Conservation (phyloP, 345 rosid species). For the Populus davidiana region DNA sequence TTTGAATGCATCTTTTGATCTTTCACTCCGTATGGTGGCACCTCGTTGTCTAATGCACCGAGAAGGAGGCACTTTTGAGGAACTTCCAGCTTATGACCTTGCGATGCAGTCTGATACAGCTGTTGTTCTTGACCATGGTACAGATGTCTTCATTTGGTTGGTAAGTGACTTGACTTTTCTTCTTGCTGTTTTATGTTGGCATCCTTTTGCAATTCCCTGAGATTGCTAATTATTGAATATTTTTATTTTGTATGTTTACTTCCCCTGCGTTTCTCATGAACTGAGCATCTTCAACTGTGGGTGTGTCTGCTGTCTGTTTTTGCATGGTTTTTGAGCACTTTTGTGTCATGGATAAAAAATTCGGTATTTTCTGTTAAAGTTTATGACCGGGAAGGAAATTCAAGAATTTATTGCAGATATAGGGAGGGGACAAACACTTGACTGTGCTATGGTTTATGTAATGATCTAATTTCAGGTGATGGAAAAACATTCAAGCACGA, state of each 20-base stretch:
- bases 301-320: neutral
- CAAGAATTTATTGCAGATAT: neutral
- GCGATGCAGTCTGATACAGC: slow-evolving; percentile 96
- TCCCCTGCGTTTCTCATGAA: neutral
- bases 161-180: slow-evolving; percentile 40
- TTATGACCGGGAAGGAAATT: neutral
- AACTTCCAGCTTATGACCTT: slow-evolving; percentile 84
- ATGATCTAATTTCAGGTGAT: neutral
- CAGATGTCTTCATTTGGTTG: slow-evolving; percentile 97
- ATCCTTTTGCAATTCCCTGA: neutral
- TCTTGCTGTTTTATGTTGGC: neutral
- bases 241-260: slow-evolving; percentile 3
- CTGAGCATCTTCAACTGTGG: slow-evolving; percentile 8
- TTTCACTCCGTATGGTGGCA: slow-evolving; percentile 89
- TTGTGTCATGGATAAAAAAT: neutral
- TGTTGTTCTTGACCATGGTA: slow-evolving; percentile 96
- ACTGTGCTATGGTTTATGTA: neutral
- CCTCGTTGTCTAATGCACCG: slow-evolving; percentile 95
- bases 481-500: neutral
- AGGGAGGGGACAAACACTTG: neutral
- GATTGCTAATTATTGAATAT: neutral
- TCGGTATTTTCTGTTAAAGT: neutral
- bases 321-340: neutral
- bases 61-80: slow-evolving; percentile 97
- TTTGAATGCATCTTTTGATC: slow-evolving; percentile 86